phyloP scores from a whole-genome alignment of 1,284 basidiomycete species.

The Ustilago curta region DNA sequence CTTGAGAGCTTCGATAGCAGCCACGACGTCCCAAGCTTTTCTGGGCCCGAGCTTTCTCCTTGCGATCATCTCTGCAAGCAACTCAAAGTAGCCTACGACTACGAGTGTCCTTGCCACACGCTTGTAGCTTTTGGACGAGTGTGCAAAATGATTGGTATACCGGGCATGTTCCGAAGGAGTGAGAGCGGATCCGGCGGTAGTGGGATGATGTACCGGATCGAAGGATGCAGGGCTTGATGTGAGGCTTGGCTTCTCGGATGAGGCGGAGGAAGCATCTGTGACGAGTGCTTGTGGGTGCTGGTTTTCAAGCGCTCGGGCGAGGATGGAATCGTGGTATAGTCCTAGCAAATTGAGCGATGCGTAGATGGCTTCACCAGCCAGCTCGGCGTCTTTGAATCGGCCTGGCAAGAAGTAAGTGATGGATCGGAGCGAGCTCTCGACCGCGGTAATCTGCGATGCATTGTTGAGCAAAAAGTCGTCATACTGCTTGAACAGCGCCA shows the following conservation, averaged over 20 bases:
- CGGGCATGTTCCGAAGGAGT: constrained; percentile 69
- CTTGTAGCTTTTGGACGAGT: constrained; percentile 64
- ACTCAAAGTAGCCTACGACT: constrained; percentile 67
- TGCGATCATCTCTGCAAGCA: constrained; percentile 70
- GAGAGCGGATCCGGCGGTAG: constrained; percentile 21
- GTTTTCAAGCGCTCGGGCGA: constrained; percentile 63
- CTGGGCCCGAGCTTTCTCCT: constrained; percentile 61
- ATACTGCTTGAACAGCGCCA: constrained; percentile 62
- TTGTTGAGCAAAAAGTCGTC: constrained; percentile 65
- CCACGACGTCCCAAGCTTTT: constrained; percentile 70
- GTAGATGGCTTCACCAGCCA: constrained; percentile 71
- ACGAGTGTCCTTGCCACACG: constrained; percentile 64
- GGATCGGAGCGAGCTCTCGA: constrained; percentile 88
- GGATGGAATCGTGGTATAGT: constrained; percentile 71
- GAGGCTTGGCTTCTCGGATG: constrained; percentile 12
- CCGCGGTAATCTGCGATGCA: constrained; percentile 75
- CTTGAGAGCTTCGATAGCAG: constrained; percentile 70
- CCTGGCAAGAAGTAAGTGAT: constrained; percentile 94
- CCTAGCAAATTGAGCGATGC: constrained; percentile 70
- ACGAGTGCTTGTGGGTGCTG: constrained; percentile 15
- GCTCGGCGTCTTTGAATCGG: constrained; percentile 94
- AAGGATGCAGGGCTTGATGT: constrained; percentile 4
- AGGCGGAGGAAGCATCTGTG: not conserved
- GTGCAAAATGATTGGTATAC: constrained; percentile 69
- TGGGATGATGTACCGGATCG: constrained; percentile 7